phyloP scores from a whole-genome alignment of 2,329 filamentous ascomycete genomes.

The Venturia effusa region DNA sequence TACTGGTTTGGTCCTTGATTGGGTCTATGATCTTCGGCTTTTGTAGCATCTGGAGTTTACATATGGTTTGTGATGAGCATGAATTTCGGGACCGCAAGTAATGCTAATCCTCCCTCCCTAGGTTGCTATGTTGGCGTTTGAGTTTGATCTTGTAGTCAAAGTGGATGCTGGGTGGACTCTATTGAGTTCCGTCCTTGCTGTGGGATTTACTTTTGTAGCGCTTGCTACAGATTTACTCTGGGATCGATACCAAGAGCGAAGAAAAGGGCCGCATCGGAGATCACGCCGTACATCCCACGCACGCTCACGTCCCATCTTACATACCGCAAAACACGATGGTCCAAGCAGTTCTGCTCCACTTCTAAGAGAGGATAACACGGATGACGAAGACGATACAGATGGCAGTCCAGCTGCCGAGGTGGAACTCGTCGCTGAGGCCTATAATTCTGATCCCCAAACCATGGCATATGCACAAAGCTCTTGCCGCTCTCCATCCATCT shows the following conservation, averaged over 20 bases:
- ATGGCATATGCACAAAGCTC: neutral
- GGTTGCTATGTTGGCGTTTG: constrained; percentile 24
- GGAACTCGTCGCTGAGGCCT: neutral
- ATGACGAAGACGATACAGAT: neutral
- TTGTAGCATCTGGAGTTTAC: constrained; percentile 23
- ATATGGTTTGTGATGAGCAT: constrained; percentile 12
- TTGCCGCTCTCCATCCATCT: neutral
- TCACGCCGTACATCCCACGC: neutral
- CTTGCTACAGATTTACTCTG: constrained; percentile 20
- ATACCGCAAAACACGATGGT: neutral
- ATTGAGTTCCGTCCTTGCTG: constrained; percentile 15
- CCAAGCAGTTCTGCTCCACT: neutral
- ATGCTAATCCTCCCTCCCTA: neutral
- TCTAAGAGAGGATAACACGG: neutral
- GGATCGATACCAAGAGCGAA: constrained; percentile 15
- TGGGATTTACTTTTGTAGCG: constrained; percentile 15
- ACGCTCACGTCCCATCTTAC: neutral
- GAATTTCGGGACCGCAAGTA: neutral
- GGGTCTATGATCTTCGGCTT: constrained; percentile 23
- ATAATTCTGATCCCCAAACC: neutral
- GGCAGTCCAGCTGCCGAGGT: neutral
- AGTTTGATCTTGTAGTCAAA: constrained; percentile 21
- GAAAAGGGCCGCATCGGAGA: neutral
- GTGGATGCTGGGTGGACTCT: constrained; percentile 20
- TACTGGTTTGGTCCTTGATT: constrained; percentile 21